Evolutionary conservation across 2,329 filamentous ascomycete species (phyloP).

Genomic region (Nemania sp.): DNA sequence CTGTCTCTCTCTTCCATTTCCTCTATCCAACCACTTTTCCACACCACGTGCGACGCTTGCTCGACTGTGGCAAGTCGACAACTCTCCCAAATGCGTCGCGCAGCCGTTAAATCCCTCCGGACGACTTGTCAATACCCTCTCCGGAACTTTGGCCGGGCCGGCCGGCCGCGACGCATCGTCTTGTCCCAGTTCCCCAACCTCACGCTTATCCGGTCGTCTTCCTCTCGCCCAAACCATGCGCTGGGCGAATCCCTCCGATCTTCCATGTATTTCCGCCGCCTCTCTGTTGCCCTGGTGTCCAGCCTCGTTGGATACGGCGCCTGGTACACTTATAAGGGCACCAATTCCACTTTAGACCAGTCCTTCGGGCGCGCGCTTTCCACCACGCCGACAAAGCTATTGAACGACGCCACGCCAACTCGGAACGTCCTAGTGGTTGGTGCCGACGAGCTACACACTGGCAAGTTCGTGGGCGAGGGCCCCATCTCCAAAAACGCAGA

Average conservation of each 20-base stretch:
- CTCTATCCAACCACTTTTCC: slow-evolving; percentile 13
- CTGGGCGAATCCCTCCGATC: slow-evolving; percentile 59
- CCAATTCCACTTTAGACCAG: slow-evolving; percentile 42
- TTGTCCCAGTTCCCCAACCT: slow-evolving; percentile 33
- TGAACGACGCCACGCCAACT: slow-evolving; percentile 51
- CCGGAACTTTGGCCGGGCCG: slow-evolving; percentile 61
- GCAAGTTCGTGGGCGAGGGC: slow-evolving; percentile 80
- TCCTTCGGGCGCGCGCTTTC: slow-evolving; percentile 46
- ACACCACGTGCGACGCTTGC: slow-evolving; percentile 24
- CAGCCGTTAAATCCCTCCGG: slow-evolving; percentile 69
- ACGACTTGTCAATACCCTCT: slow-evolving; percentile 68
- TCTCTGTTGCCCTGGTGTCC: slow-evolving; percentile 69
- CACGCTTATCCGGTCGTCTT: slow-evolving; percentile 47
- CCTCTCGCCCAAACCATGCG: slow-evolving; percentile 44
- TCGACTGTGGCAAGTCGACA: slow-evolving; percentile 23
- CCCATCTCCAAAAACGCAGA: slow-evolving; percentile 88
- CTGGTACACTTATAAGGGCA: slow-evolving; percentile 71
- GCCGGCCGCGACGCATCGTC: slow-evolving; percentile 47
- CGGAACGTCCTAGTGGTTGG: slow-evolving; percentile 83
- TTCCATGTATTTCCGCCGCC: slow-evolving; percentile 76
- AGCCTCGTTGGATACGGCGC: slow-evolving; percentile 76
- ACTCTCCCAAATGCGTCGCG: slow-evolving; percentile 67
- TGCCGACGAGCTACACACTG: slow-evolving; percentile 87
- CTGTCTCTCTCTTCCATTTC: slow-evolving; percentile 18
- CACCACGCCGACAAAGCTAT: slow-evolving; percentile 43